These are phyloP conservation scores for Populus hybrid DNA, from an alignment of 441 rosid genomes.

Conservation along the genomic window DNA sequence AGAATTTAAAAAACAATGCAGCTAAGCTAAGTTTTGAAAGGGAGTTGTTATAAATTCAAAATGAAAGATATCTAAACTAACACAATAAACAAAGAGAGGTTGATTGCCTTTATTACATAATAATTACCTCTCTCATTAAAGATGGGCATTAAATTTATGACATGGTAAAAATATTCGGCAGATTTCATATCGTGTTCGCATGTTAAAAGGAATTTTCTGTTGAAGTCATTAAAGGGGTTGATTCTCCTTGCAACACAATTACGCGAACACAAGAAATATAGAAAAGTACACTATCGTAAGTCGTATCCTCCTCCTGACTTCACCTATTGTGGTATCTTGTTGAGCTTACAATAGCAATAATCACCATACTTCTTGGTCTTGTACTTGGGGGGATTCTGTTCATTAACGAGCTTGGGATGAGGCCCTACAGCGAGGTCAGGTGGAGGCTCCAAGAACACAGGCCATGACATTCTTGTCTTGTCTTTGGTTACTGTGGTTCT, in stretches of 20 bases:
- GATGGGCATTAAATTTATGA: not conserved
- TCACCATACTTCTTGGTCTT: no score
- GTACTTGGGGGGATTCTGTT: no score
- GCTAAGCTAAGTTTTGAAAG: not conserved
- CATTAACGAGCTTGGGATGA: not conserved
- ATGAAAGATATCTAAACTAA: not conserved
- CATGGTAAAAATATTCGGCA: not conserved
- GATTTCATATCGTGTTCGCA: not conserved
- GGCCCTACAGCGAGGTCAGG: constrained; percentile 32
- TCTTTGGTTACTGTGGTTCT: constrained; percentile 37
- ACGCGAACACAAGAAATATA: no score
- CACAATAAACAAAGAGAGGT: not conserved
- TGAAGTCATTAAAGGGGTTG: not conserved
- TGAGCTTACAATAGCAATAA: not conserved
- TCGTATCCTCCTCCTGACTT: not conserved
- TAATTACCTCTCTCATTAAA: not conserved
- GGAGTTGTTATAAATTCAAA: not conserved
- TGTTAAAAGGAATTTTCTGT: not conserved
- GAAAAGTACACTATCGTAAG: no score
- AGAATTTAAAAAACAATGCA: not conserved
- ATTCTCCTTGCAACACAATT: no score
- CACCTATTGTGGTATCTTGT: not conserved
- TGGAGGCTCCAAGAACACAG: constrained; percentile 51
- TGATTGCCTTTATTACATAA: not conserved
- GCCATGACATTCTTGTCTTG: constrained; percentile 29